Evolutionary conservation across 768 basidiomycete genomes (phyloP), one percentile per base, ranked within the genome.

Genomic region (Coprinellus micaceus): DNA sequence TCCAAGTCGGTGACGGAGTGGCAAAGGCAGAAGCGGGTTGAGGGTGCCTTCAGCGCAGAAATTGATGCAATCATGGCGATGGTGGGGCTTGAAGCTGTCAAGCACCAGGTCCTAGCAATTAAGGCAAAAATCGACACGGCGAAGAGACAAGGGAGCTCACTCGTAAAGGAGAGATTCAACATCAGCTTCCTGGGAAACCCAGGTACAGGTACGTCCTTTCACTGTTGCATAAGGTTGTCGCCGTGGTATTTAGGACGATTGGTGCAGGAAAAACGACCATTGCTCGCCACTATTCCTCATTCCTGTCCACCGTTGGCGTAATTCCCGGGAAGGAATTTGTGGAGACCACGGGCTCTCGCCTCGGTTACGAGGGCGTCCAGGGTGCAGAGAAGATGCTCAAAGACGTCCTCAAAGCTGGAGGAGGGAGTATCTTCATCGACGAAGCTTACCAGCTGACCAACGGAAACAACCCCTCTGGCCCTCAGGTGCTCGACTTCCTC

Each of bases 51-150:
- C 22, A 84, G 84, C 55, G 63, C 66, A 4, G 70, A 78, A n/a
- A 79, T 89, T 22, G 87, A 89, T 59, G 71, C 74, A 2, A 78
- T 87, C 60, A 89, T 89, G 86, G 77, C 67, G 2, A 81, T 89
- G 83, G 84, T 77, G 1, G 87, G 87, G 2, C 74, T 89, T 3
- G 86, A 88, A 62, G 70, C 77, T 1, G 85, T 89, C 55, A 89
- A 89, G 66, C 58, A 58, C 6, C 71, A 85, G 57, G 73, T 88
- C 11, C 73, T 89, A n/a, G 60, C 63, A 1, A 82, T 88, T 58
- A 82, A 85, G 57, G 78, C 70, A 12, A 83, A 80, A 61, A 78
- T 89, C 10, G 85, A 86, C 19, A 69, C 74, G 0, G 71, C 74
- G 26, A 69, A 64, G n/a, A 76, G 86, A 7, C 87, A 89, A 67